These are phyloP conservation scores for Cubamyces sp. DNA, from an alignment of 768 basidiomycete species.

Conservation along the genomic window DNA sequence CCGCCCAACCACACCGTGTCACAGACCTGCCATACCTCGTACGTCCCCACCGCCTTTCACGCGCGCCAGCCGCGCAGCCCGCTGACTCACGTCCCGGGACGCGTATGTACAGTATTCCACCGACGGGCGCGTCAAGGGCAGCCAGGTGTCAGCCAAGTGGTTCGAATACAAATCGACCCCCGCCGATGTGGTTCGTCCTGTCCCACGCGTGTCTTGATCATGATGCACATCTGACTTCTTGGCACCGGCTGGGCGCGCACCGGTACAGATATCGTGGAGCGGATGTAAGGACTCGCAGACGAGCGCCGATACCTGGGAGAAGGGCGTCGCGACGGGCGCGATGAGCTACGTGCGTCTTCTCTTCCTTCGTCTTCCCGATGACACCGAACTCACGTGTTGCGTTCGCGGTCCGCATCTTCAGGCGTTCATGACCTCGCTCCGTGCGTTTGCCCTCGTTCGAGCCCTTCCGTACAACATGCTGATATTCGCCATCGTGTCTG, in stretches of 20 bases:
- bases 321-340: conserved; percentile 70
- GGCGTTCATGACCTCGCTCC: conserved; percentile 63
- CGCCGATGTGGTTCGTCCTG: conserved; percentile 76
- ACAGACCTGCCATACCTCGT: conserved; percentile 73
- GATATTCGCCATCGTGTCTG: not conserved
- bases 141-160: conserved; percentile 32
- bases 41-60: not conserved
- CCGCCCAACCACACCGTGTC: conserved; percentile 6
- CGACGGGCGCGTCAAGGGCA: conserved; percentile 36
- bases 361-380: not conserved
- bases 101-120: conserved; percentile 33
- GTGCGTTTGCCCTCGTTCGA: conserved; percentile 38
- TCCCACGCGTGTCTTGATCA: not conserved
- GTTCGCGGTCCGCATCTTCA: conserved; percentile 20
- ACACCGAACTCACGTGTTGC: too few species aligned
- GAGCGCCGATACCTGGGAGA: conserved; percentile 76
- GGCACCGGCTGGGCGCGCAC: not conserved
- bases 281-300: conserved; percentile 83
- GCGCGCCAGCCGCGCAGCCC: not conserved
- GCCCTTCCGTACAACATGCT: not conserved
- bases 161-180: conserved; percentile 58
- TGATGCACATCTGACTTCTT: not conserved
- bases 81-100: not conserved
- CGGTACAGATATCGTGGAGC: conserved; percentile 75
- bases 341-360: conserved; percentile 71